These are phyloP conservation scores for Phoma sp. DNA, from an alignment of 2,329 filamentous ascomycete genomes.

Conservation along the genomic window DNA sequence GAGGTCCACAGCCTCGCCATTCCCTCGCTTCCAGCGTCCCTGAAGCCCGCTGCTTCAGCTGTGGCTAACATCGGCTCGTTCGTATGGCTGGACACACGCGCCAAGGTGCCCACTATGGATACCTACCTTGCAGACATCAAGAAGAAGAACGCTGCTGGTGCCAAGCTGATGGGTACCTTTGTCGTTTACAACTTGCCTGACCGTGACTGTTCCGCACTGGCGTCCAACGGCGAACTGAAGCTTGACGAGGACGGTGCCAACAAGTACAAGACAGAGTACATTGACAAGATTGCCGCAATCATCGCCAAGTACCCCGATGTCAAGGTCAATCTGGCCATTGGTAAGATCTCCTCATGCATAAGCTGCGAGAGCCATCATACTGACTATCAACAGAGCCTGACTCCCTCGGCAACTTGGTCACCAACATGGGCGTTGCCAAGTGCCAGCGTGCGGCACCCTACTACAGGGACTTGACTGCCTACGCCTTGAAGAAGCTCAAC, in stretches of 20 bases:
- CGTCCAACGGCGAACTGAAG: conserved; percentile 67
- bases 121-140: conserved; percentile 57
- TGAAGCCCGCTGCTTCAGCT: conserved; percentile 57
- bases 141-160: conserved; percentile 55
- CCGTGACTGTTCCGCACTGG: conserved; percentile 67
- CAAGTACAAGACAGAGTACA: conserved; percentile 59
- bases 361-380: not conserved
- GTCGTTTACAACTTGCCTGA: conserved; percentile 70
- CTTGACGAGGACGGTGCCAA: conserved; percentile 59
- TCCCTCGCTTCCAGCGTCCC: conserved; percentile 63
- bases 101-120: conserved; percentile 57
- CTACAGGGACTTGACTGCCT: conserved; percentile 63
- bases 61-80: conserved; percentile 60
- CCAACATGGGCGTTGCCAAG: conserved; percentile 61
- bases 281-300: conserved; percentile 60
- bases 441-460: conserved; percentile 61
- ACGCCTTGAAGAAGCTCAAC: conserved; percentile 63
- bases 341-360: conserved; percentile 23
- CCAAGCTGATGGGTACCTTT: conserved; percentile 57
- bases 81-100: conserved; percentile 59
- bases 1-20: conserved; percentile 63
- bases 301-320: conserved; percentile 61
- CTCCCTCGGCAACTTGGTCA: conserved; percentile 67
- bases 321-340: conserved; percentile 58
- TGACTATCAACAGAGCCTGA: conserved; percentile 56